phyloP scores from a whole-genome alignment of 1,139 yeast genomes.

The Yamadazyma kanchanaburiensis region DNA sequence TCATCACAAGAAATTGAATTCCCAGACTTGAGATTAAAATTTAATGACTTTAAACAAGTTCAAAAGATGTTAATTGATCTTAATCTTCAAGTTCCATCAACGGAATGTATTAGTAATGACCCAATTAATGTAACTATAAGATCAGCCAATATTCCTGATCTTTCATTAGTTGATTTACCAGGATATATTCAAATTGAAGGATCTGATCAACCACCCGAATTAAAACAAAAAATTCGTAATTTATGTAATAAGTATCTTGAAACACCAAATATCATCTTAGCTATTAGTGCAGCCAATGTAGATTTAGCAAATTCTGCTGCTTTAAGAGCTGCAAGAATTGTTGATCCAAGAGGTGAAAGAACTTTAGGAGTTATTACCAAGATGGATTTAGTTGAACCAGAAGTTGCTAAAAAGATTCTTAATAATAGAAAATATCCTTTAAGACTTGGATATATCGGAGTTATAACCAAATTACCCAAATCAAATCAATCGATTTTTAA shows the following conservation, averaged over 20 bases:
- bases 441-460: slow-evolving; percentile 97
- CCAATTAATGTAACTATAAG: slow-evolving; percentile 89
- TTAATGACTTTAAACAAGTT: slow-evolving; percentile 85
- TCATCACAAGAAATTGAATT: slow-evolving; percentile 75
- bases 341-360: slow-evolving; percentile 92
- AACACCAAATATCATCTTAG: slow-evolving; percentile 89
- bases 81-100: slow-evolving; percentile 86
- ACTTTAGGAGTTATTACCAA: slow-evolving; percentile 96
- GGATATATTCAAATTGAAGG: slow-evolving; percentile 98
- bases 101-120: slow-evolving; percentile 83
- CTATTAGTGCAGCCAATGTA: slow-evolving; percentile 96
- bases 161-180: slow-evolving; percentile 91
- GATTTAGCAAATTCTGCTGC: slow-evolving; percentile 97
- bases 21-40: slow-evolving; percentile 80
- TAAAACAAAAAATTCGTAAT: slow-evolving; percentile 73
- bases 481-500: slow-evolving; percentile 26
- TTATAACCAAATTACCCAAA: slow-evolving; percentile 75
- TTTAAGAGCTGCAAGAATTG: slow-evolving; percentile 82
- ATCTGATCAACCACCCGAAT: slow-evolving; percentile 86
- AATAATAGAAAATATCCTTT: slow-evolving; percentile 83
- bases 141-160: slow-evolving; percentile 91
- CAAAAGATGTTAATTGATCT: slow-evolving; percentile 81
- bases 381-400: slow-evolving; percentile 82
- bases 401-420: slow-evolving; percentile 64
- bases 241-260: slow-evolving; percentile 84